phyloP scores from a whole-genome alignment of 495 filamentous ascomycete genomes.

The Xylaria grammica region DNA sequence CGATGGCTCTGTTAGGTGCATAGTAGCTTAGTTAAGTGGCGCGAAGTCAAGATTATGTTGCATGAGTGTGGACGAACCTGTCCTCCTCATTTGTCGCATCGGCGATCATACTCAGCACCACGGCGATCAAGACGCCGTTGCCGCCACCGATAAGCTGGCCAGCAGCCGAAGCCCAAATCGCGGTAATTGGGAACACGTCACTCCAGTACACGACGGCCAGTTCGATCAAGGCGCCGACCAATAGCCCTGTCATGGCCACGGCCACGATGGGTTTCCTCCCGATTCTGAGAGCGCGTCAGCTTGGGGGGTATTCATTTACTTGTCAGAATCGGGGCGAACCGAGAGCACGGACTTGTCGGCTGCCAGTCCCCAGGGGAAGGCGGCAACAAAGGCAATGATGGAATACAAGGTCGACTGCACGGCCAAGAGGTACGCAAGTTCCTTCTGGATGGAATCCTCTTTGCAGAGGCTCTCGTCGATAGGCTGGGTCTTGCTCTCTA shows the following conservation, averaged over 20 bases:
- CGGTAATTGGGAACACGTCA: constrained; percentile 52
- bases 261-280: constrained; percentile 49
- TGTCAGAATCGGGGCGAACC: not conserved
- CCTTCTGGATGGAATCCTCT: constrained; percentile 36
- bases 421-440: constrained; percentile 41
- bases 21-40: constrained; percentile 2
- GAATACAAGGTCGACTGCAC: constrained; percentile 28
- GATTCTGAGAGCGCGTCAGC: constrained; percentile 47
- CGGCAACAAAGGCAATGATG: constrained; percentile 27
- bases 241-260: constrained; percentile 40
- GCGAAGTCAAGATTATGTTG: not conserved
- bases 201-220: constrained; percentile 43
- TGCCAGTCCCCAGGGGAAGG: constrained; percentile 35
- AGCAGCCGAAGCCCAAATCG: constrained; percentile 59
- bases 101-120: constrained; percentile 62
- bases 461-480: constrained; percentile 46
- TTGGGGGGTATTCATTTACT: constrained; percentile 16
- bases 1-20: constrained; percentile 47
- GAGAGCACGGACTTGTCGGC: constrained; percentile 34
- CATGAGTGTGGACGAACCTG: constrained; percentile 42
- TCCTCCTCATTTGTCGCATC: constrained; percentile 62
- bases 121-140: constrained; percentile 52
- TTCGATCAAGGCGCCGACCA: constrained; percentile 42
- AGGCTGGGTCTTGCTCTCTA: constrained; percentile 17
- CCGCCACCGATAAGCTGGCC: constrained; percentile 61